Percentiles rank a stretch among this genome's conserved stretches.
These are phyloP conservation scores for Penicillium sp. DNA, from an alignment of 2,329 filamentous ascomycete species.

Conservation along the genomic window DNA sequence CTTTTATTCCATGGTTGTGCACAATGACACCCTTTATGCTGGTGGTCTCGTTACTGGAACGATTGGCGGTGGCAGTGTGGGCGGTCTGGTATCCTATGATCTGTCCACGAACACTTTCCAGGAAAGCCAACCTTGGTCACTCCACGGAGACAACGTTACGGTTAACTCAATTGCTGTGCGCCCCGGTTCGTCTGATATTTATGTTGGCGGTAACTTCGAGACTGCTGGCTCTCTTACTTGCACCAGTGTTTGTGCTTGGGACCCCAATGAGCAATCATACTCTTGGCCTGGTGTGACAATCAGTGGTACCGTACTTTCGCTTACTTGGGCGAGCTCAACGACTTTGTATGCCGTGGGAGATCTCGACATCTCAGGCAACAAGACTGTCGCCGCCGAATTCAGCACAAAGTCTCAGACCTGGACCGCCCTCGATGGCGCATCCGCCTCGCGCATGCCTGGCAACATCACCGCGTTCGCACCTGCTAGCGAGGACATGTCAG, in stretches of 20 bases:
- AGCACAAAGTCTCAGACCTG: conserved; percentile 67
- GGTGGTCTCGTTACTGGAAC: conserved; percentile 75
- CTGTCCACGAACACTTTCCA: conserved; percentile 62
- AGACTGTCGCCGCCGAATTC: conserved; percentile 69
- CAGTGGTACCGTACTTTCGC: conserved; percentile 64
- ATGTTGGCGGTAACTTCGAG: conserved; percentile 81
- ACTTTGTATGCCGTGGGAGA: conserved; percentile 75
- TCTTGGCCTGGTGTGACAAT: conserved; percentile 71
- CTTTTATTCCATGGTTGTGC: conserved; percentile 68
- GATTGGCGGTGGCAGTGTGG: conserved; percentile 61
- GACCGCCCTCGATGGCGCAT: conserved; percentile 56
- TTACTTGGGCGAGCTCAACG: conserved; percentile 73
- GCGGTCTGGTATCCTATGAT: conserved; percentile 78
- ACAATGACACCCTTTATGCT: conserved; percentile 70
- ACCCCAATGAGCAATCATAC: conserved; percentile 71
- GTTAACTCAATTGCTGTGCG: conserved; percentile 75
- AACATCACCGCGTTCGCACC: conserved; percentile 73
- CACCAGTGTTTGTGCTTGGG: conserved; percentile 76
- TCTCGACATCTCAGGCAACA: conserved; percentile 64
- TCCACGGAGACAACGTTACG: conserved; percentile 66
- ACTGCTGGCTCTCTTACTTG: conserved; percentile 80
- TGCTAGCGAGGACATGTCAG: conserved; percentile 67
- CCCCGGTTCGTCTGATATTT: conserved; percentile 70
- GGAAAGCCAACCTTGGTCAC: conserved; percentile 68
- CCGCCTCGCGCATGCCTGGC: conserved; percentile 62